phyloP scores from a whole-genome alignment of 192 early-diverging fungal genomes.

The Coemansia furcata region DNA sequence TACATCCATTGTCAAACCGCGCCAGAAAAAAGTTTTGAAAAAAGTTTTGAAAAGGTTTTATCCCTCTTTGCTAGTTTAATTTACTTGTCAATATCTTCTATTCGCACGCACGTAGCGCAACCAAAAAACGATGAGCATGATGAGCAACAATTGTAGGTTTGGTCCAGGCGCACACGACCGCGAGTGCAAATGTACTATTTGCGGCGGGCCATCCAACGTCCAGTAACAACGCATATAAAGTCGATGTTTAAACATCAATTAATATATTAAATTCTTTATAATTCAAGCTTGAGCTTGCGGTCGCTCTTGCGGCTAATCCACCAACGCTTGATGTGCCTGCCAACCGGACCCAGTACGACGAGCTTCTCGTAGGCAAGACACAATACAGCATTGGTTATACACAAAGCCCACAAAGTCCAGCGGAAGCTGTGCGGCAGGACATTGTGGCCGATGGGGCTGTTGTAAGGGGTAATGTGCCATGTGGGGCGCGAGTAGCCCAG shows the following conservation, averaged over 20 bases:
- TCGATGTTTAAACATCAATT: not conserved
- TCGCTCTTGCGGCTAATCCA: constrained; percentile 9
- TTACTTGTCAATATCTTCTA: not conserved
- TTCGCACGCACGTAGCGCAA: not conserved
- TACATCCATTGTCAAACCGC: not conserved
- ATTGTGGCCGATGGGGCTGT: constrained; percentile 69
- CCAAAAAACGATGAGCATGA: not conserved
- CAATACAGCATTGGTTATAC: constrained; percentile 42
- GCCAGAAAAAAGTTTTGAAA: not conserved
- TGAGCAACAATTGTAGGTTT: not conserved
- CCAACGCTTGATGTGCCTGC: constrained; percentile 40
- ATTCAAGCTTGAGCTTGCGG: constrained; percentile 7
- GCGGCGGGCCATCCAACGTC: not conserved
- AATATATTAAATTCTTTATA: not conserved
- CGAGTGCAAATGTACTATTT: not conserved
- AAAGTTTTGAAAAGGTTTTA: not conserved
- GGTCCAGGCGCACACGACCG: not conserved
- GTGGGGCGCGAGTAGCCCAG: constrained; percentile 43
- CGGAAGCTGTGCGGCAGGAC: constrained; percentile 65
- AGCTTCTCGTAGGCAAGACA: constrained; percentile 54
- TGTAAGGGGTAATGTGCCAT: constrained; percentile 57
- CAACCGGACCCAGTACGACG: constrained; percentile 55
- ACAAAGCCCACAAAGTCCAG: constrained; percentile 58
- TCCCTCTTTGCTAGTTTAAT: not conserved
- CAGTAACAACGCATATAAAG: not conserved